Conservation (phyloP, 2,329 filamentous ascomycete genomes). For the Fusarium devonianum region DNA sequence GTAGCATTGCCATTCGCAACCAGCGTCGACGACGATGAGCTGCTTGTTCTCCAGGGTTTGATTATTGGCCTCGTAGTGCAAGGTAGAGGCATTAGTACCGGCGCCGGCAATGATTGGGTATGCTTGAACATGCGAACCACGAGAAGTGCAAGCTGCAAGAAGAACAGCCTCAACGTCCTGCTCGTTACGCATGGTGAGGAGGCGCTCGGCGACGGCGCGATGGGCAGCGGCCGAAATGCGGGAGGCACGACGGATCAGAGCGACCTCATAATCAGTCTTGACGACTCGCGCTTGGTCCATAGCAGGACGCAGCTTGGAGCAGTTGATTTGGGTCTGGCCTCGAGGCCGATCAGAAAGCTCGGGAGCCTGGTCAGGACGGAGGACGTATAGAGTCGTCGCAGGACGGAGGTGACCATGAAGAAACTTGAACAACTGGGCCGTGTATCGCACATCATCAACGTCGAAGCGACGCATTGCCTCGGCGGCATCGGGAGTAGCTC, state of each 20-base stretch:
- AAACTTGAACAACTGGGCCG: slow-evolving; percentile 58
- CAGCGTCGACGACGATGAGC: slow-evolving; percentile 85
- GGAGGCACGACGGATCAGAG: slow-evolving; percentile 81
- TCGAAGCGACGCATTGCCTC: slow-evolving; percentile 70
- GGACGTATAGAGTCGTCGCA: slow-evolving; percentile 53
- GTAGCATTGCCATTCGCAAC: slow-evolving; percentile 84
- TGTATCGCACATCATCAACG: slow-evolving; percentile 74
- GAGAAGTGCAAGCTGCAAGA: slow-evolving; percentile 72
- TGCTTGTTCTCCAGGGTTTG: slow-evolving; percentile 72
- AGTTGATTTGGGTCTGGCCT: slow-evolving; percentile 54
- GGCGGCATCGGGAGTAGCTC: slow-evolving; percentile 64
- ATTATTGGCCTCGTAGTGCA: slow-evolving; percentile 88
- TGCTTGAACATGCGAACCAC: slow-evolving; percentile 78
- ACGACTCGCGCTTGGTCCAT: slow-evolving; percentile 83
- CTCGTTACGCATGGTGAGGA: slow-evolving; percentile 74
- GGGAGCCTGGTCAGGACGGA: slow-evolving; percentile 56
- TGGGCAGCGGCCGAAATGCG: slow-evolving; percentile 81
- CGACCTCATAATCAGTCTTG: slow-evolving; percentile 87
- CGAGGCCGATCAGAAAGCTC: slow-evolving; percentile 49
- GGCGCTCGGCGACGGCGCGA: slow-evolving; percentile 70
- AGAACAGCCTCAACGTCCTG: slow-evolving; percentile 84
- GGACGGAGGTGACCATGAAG: slow-evolving; percentile 51
- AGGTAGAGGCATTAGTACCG: slow-evolving; percentile 80
- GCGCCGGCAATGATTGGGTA: slow-evolving; percentile 90
- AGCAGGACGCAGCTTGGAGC: slow-evolving; percentile 65